Evolutionary conservation across 2,329 filamentous ascomycete species (phyloP).

Genomic region (Aureobasidium sp.): DNA sequence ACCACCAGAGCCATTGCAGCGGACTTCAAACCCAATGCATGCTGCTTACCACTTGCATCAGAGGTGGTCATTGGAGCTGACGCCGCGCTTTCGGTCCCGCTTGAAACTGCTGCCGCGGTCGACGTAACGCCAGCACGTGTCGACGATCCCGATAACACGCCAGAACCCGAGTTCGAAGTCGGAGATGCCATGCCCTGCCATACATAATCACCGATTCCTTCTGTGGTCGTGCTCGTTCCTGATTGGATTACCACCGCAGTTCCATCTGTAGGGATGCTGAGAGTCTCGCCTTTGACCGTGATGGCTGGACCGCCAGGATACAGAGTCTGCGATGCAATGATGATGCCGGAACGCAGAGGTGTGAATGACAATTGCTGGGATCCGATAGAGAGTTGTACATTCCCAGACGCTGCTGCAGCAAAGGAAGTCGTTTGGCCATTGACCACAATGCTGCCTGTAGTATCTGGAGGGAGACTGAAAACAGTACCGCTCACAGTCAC

Average conservation of each 20-base stretch:
- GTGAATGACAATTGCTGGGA: not conserved
- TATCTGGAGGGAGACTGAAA: not conserved
- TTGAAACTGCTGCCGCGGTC: not conserved
- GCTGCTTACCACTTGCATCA: not conserved
- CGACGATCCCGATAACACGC: not conserved
- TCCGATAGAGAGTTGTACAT: not conserved
- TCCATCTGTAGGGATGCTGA: not conserved
- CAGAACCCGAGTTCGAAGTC: not conserved
- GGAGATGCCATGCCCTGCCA: not conserved
- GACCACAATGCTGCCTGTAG: not conserved
- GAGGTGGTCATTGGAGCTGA: not conserved
- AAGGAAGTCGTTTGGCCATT: not conserved
- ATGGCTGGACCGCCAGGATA: conserved; percentile 22
- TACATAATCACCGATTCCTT: not conserved
- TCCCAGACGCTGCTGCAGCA: not conserved
- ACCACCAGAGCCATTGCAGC: not conserved
- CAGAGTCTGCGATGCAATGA: conserved; percentile 5
- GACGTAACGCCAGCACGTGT: not conserved
- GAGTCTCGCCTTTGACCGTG: conserved; percentile 23
- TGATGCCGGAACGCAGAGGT: not conserved
- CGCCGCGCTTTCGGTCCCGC: not conserved
- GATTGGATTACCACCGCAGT: not conserved
- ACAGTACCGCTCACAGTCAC: not conserved
- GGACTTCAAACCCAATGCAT: not conserved
- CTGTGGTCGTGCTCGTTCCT: not conserved